Percentiles rank a stretch among this genome's conserved stretches.
Evolutionary conservation across 768 basidiomycete species (phyloP).

Genomic region (Suillus occidentalis): DNA sequence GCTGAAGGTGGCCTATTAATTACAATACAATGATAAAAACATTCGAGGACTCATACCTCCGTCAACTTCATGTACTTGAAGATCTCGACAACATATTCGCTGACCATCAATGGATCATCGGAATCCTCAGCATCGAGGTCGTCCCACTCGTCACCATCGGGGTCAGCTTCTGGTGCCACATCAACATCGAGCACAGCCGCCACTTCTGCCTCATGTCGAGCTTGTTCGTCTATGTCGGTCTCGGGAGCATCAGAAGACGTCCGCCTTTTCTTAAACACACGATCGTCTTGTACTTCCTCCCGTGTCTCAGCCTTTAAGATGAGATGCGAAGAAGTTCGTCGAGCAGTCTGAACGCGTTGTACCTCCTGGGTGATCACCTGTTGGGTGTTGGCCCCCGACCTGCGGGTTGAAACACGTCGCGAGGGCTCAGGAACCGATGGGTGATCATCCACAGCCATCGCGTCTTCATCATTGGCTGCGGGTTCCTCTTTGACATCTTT

Average conservation of each 20-base stretch:
- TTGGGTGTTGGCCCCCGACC: constrained; percentile 22
- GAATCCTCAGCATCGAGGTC: constrained; percentile 90
- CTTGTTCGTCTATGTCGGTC: constrained; percentile 44
- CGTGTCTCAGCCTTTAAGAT: constrained; percentile 32
- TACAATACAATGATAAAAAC: constrained; percentile 6
- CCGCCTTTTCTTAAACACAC: constrained; percentile 71
- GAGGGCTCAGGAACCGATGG: constrained; percentile 20
- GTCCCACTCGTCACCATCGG: constrained; percentile 72
- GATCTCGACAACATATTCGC: constrained; percentile 93
- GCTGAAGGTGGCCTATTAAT: constrained; percentile 38
- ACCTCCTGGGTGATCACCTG: constrained; percentile 30
- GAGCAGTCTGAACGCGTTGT: constrained; percentile 26
- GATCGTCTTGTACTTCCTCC: constrained; percentile 58
- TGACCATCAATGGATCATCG: constrained; percentile 96
- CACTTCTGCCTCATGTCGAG: constrained; percentile 26
- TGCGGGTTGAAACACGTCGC: constrained; percentile 26
- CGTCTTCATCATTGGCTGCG: constrained; percentile 45
- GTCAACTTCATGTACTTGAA: constrained; percentile 85
- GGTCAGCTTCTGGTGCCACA: constrained; percentile 62
- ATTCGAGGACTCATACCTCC: constrained; percentile 53
- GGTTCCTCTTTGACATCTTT: constrained; percentile 36
- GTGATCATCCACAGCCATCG: constrained; percentile 50
- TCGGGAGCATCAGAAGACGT: constrained; percentile 66
- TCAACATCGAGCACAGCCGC: constrained; percentile 47
- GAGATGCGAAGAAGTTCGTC: constrained; percentile 34